Percentiles rank a stretch among this genome's conserved stretches.
These are phyloP conservation scores for Ustilago xerochloae DNA, from an alignment of 1,284 basidiomycete species.

Conservation along the genomic window DNA sequence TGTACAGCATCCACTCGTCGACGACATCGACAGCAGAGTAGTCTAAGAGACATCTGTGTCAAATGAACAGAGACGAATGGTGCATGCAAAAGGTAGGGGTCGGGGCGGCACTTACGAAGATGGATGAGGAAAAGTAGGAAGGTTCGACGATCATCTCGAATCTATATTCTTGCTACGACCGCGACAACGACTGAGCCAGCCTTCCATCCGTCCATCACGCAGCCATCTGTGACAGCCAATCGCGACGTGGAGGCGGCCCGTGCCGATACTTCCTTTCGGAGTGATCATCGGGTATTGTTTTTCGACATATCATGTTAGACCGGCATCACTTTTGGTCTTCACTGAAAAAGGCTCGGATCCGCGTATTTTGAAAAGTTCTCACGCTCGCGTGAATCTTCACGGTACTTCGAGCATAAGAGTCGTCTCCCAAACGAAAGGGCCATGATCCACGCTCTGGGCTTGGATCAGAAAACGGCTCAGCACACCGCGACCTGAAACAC, in stretches of 20 bases:
- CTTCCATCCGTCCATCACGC: background rate
- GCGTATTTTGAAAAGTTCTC: conserved; percentile 1
- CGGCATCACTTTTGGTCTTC: no score
- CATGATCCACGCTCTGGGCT: no score
- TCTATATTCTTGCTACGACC: conserved; percentile 16
- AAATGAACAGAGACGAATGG: background rate
- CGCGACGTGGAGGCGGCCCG: conserved; percentile 37
- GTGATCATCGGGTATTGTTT: background rate
- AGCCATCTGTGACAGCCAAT: background rate
- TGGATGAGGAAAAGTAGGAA: conserved; percentile 20
- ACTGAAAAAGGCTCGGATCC: no score
- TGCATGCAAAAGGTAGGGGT: conserved; percentile 10
- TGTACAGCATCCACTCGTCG: background rate
- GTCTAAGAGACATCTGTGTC: background rate
- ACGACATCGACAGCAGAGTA: background rate
- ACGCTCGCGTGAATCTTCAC: conserved; percentile 1
- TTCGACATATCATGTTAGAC: conserved; percentile 8
- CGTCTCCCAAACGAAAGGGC: no score
- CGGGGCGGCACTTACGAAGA: conserved; percentile 41
- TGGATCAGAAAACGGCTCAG: background rate
- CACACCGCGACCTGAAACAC: background rate
- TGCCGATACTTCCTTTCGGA: conserved; percentile 16
- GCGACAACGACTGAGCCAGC: conserved; percentile 21
- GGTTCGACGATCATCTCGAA: background rate
- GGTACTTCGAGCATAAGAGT: background rate